Evolutionary conservation across 176 grass and related monocot genomes (phyloP).

Genomic region (Avena sativa): DNA sequence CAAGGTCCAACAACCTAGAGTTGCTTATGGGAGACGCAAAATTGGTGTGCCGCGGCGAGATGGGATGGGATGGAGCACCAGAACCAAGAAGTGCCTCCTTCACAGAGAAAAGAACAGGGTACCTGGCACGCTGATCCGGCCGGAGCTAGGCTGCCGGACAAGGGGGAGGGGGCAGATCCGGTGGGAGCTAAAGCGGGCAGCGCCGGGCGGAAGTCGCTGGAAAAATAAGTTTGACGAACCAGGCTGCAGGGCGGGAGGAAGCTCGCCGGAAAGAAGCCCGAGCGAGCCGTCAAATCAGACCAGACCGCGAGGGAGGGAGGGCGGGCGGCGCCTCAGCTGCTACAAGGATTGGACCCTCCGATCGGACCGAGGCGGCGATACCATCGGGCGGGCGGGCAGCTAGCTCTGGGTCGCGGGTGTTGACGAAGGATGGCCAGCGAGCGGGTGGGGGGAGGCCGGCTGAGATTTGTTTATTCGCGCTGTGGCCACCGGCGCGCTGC

Average conservation of each 20-base stretch:
- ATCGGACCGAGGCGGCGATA: slow-evolving; percentile 19
- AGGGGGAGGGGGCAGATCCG: background rate
- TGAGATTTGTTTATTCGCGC: slow-evolving; percentile 32
- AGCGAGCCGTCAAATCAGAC: slow-evolving; percentile 40
- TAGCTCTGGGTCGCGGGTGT: slow-evolving; percentile 33
- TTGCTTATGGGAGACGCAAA: background rate
- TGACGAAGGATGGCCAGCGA: slow-evolving; percentile 41
- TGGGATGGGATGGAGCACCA: slow-evolving; percentile 3
- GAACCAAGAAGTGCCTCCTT: slow-evolving; percentile 21
- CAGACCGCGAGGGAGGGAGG: background rate
- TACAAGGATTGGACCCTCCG: background rate
- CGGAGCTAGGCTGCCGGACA: background rate
- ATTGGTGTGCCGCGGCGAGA: background rate
- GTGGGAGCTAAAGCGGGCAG: background rate
- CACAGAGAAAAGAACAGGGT: background rate
- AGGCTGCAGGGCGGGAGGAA: background rate
- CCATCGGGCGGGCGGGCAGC: background rate
- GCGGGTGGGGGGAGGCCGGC: slow-evolving; percentile 2
- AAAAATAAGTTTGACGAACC: slow-evolving; percentile 23
- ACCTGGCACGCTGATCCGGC: slow-evolving; percentile 12
- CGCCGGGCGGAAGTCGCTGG: background rate
- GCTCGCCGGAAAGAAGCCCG: slow-evolving; percentile 14
- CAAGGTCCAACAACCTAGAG: background rate
- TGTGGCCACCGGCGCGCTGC: slow-evolving; percentile 29
- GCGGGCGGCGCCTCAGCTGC: background rate